Conservation (phyloP, 176 grass and related monocot species). For the Cenchrus americanus region DNA sequence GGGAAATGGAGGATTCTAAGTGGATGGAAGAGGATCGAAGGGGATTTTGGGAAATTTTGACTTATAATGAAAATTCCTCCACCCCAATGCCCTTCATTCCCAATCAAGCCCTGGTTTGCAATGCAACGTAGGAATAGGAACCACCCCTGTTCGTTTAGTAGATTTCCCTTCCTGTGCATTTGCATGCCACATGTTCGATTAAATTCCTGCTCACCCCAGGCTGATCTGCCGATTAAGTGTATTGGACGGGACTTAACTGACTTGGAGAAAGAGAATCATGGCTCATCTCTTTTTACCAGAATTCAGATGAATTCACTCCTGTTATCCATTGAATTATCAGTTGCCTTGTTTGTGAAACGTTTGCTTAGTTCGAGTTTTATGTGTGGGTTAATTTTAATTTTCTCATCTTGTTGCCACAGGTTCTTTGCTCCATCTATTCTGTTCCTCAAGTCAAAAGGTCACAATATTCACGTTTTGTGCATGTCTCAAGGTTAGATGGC, state of each 20-base stretch:
- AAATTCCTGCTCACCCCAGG: background rate
- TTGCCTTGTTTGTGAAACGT: background rate
- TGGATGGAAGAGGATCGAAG: too few relatives aligned
- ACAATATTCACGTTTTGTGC: slow-evolving; percentile 81
- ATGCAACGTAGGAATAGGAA: too few relatives aligned
- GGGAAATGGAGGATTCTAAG: too few relatives aligned
- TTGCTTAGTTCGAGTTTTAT: background rate
- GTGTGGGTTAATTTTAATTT: background rate
- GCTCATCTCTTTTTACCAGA: too few relatives aligned
- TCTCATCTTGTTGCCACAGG: slow-evolving; percentile 46
- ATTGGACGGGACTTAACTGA: background rate
- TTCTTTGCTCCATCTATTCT: slow-evolving; percentile 87
- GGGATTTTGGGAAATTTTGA: too few relatives aligned
- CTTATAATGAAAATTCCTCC: too few relatives aligned
- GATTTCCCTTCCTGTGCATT: too few relatives aligned
- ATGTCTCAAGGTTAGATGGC: slow-evolving; percentile 63
- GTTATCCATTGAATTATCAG: background rate
- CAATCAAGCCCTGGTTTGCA: too few relatives aligned
- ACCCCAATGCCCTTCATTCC: too few relatives aligned
- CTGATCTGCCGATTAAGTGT: background rate
- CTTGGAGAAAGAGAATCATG: background rate
- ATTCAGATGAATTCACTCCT: background rate
- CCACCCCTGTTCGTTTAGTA: background rate
- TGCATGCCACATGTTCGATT: background rate
- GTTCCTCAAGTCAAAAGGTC: slow-evolving; percentile 72